A percentile compares a stretch with the other conserved stretches of the same genome.
Evolutionary conservation across 116 monocot species (phyloP).

Genomic region (Thalassia testudinum): DNA sequence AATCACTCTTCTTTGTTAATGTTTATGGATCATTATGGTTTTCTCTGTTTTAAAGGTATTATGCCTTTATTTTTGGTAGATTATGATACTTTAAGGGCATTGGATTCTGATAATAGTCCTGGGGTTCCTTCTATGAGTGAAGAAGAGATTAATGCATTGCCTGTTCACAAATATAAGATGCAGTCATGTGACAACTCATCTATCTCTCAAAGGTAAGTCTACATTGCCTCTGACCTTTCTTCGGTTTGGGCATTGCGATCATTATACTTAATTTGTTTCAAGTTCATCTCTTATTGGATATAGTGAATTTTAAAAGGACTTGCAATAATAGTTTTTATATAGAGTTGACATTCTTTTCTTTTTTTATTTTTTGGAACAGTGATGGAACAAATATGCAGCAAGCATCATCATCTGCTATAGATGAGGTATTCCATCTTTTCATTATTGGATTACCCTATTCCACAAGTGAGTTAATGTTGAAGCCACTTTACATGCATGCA

Average conservation of each 20-base stretch:
- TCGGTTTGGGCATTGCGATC: neutral
- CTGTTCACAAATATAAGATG: slow-evolving; percentile 74
- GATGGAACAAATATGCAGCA: slow-evolving; percentile 24
- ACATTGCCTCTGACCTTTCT: neutral
- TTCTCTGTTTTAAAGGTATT: neutral
- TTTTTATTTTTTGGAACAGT: slow-evolving; percentile 18
- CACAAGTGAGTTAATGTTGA: neutral
- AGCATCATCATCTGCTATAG: slow-evolving; percentile 27
- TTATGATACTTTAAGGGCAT: slow-evolving; percentile 82
- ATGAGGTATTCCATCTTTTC: slow-evolving; percentile 39
- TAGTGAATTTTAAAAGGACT: neutral
- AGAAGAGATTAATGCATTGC: slow-evolving; percentile 92
- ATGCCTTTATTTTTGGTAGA: slow-evolving; percentile 20
- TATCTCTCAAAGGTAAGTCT: slow-evolving; percentile 29
- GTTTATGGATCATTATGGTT: too few relatives aligned
- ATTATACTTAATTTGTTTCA: neutral
- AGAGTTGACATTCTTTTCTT: too few relatives aligned
- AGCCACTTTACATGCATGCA: too few relatives aligned
- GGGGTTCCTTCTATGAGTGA: slow-evolving; percentile 82
- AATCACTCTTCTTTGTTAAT: too few relatives aligned
- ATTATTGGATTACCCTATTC: neutral
- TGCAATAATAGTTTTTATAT: too few relatives aligned
- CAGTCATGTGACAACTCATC: slow-evolving; percentile 20
- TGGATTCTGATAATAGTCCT: slow-evolving; percentile 59
- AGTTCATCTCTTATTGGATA: too few relatives aligned